These are phyloP conservation scores for Ceratocystis huliohia DNA, from an alignment of 2,329 filamentous ascomycete species.

Conservation along the genomic window DNA sequence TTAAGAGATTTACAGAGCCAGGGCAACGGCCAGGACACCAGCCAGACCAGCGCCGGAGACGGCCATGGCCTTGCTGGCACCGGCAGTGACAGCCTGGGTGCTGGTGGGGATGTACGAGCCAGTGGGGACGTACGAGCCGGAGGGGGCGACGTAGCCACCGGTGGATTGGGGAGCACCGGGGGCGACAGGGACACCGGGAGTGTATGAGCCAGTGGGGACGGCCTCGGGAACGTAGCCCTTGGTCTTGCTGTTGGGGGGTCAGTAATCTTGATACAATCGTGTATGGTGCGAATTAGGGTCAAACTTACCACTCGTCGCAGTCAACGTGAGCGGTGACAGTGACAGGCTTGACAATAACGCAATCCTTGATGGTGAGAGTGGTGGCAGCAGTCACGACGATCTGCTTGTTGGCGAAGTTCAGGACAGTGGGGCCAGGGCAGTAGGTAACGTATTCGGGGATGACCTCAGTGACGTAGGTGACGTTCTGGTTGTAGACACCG, in stretches of 20 bases:
- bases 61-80: slow-evolving; percentile 43
- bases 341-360: slow-evolving; percentile 51
- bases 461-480: slow-evolving; percentile 51
- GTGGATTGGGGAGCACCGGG: slow-evolving; percentile 24
- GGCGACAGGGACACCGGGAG: not conserved
- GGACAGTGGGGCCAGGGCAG: slow-evolving; percentile 54
- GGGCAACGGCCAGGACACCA: slow-evolving; percentile 40
- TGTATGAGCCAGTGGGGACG: slow-evolving; percentile 21
- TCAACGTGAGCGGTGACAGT: slow-evolving; percentile 38
- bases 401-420: slow-evolving; percentile 52
- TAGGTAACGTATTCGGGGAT: slow-evolving; percentile 56
- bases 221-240: slow-evolving; percentile 20
- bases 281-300: not conserved
- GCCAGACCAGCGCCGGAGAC: slow-evolving; percentile 48
- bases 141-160: slow-evolving; percentile 29
- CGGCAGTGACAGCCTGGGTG: slow-evolving; percentile 36
- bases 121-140: slow-evolving; percentile 24
- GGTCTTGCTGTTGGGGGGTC: slow-evolving; percentile 18
- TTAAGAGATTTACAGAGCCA: slow-evolving; percentile 44
- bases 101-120: slow-evolving; percentile 34
- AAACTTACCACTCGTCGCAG: slow-evolving; percentile 42
- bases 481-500: slow-evolving; percentile 34
- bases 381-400: slow-evolving; percentile 57
- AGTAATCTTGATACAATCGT: not conserved
- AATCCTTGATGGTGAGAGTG: slow-evolving; percentile 59